phyloP scores from a whole-genome alignment of 805 yeast genomes.

The Pichia sporocuriosa region DNA sequence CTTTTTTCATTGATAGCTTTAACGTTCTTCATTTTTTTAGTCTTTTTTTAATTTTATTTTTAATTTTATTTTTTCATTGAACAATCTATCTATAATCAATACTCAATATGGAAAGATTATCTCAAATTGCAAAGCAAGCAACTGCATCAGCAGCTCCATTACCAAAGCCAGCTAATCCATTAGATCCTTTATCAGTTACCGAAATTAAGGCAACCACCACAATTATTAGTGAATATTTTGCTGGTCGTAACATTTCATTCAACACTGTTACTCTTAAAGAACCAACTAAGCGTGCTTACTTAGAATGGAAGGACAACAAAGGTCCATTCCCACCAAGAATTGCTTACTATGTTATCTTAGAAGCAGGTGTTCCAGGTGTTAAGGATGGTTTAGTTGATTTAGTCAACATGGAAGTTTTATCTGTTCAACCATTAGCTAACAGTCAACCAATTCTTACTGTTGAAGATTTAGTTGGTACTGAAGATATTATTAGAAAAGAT shows the following conservation, averaged over 20 bases:
- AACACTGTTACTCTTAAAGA: slow-evolving; percentile 67
- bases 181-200: slow-evolving; percentile 61
- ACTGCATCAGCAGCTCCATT: slow-evolving; percentile 50
- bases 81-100: background rate
- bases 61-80: background rate
- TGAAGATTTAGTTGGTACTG: slow-evolving; percentile 57
- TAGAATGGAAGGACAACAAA: slow-evolving; percentile 56
- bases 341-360: slow-evolving; percentile 59
- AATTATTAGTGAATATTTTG: slow-evolving; percentile 42
- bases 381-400: slow-evolving; percentile 68
- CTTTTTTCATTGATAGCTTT: too few relatives aligned
- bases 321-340: slow-evolving; percentile 63
- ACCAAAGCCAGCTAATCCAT: slow-evolving; percentile 53
- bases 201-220: slow-evolving; percentile 57
- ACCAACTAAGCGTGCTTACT: slow-evolving; percentile 58
- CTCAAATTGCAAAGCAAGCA: slow-evolving; percentile 56
- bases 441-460: slow-evolving; percentile 73
- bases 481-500: slow-evolving; percentile 60
- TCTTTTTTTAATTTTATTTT: background rate
- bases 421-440: slow-evolving; percentile 45
- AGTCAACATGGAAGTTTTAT: slow-evolving; percentile 39
- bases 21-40: too few relatives aligned
- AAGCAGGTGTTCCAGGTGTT: slow-evolving; percentile 52
- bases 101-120: slow-evolving; percentile 52
- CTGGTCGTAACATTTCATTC: slow-evolving; percentile 43